A percentile compares a stretch with the other conserved stretches of the same genome.
These are phyloP conservation scores for Mycosphaerelloides madeirae DNA, from an alignment of 2,329 filamentous ascomycete species.

Conservation along the genomic window DNA sequence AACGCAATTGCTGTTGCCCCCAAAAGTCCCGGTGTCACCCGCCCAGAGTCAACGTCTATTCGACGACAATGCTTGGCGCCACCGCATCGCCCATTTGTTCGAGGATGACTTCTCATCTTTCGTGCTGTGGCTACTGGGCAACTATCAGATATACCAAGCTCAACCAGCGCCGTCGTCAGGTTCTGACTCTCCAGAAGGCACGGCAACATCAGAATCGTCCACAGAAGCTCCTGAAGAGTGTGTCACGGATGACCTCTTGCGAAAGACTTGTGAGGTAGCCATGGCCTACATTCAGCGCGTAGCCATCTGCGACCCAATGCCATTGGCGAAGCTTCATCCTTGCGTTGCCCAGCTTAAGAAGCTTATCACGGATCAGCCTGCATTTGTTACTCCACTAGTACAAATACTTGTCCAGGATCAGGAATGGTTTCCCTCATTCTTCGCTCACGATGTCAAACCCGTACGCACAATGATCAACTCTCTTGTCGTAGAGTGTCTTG, in stretches of 20 bases:
- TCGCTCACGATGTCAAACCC: slow-evolving; percentile 8
- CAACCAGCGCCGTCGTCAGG: slow-evolving; percentile 2
- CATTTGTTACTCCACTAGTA: slow-evolving; percentile 6
- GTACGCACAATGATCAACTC: slow-evolving; percentile 7
- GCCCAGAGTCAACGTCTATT: slow-evolving; percentile 10
- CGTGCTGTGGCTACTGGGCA: slow-evolving; percentile 17
- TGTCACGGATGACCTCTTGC: not conserved
- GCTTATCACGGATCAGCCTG: slow-evolving; percentile 7
- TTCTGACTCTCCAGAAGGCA: not conserved
- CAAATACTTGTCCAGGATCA: slow-evolving; percentile 4
- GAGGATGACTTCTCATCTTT: slow-evolving; percentile 19
- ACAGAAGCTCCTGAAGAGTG: not conserved
- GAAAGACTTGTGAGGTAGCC: slow-evolving; percentile 4
- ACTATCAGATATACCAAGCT: slow-evolving; percentile 1
- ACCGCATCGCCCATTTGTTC: slow-evolving; percentile 22
- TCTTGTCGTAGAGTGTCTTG: slow-evolving; percentile 13
- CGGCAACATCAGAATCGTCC: not conserved
- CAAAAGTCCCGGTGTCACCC: slow-evolving; percentile 10
- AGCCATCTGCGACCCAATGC: slow-evolving; percentile 8
- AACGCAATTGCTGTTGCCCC: slow-evolving; percentile 12
- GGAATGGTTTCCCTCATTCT: slow-evolving; percentile 12
- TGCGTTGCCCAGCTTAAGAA: slow-evolving; percentile 1
- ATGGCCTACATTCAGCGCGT: slow-evolving; percentile 13
- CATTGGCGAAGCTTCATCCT: slow-evolving; percentile 6
- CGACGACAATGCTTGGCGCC: slow-evolving; percentile 12